These are phyloP conservation scores for Thozetella sp. DNA, from an alignment of 495 filamentous ascomycete genomes.

Conservation along the genomic window DNA sequence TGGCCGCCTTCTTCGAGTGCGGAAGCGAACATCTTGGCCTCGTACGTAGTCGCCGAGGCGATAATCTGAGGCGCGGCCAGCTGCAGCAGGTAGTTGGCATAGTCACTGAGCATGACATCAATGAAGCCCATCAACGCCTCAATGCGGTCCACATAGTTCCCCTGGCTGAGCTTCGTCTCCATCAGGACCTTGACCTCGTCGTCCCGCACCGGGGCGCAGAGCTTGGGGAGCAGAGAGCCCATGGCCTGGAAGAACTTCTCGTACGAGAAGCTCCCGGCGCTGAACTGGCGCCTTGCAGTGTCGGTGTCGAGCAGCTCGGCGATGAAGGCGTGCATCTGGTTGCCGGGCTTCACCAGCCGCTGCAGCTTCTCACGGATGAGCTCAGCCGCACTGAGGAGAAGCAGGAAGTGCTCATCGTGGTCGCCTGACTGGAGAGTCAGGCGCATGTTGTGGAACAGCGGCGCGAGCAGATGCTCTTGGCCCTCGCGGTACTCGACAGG, in stretches of 20 bases:
- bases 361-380: conserved; percentile 83
- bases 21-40: conserved; percentile 73
- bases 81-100: conserved; percentile 90
- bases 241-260: conserved; percentile 92
- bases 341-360: conserved; percentile 75
- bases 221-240: conserved; percentile 82
- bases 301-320: conserved; percentile 83
- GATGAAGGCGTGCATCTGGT: conserved; percentile 81
- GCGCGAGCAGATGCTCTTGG: conserved; percentile 51
- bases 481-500: conserved; percentile 51
- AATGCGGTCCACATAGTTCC: conserved; percentile 82
- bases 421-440: conserved; percentile 70
- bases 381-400: conserved; percentile 85
- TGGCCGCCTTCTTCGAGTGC: conserved; percentile 61
- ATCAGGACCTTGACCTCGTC: conserved; percentile 78
- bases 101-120: conserved; percentile 90
- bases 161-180: conserved; percentile 66
- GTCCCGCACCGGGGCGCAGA: conserved; percentile 91
- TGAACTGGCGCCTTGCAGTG: conserved; percentile 74
- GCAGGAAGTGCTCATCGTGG: conserved; percentile 60
- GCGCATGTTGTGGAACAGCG: conserved; percentile 79
- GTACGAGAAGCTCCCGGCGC: conserved; percentile 86
- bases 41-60: conserved; percentile 78
- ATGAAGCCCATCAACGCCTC: conserved; percentile 84
- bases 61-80: conserved; percentile 80